Evolutionary conservation across 2,329 filamentous ascomycete species (phyloP).

Genomic region (Penicillium sp.): DNA sequence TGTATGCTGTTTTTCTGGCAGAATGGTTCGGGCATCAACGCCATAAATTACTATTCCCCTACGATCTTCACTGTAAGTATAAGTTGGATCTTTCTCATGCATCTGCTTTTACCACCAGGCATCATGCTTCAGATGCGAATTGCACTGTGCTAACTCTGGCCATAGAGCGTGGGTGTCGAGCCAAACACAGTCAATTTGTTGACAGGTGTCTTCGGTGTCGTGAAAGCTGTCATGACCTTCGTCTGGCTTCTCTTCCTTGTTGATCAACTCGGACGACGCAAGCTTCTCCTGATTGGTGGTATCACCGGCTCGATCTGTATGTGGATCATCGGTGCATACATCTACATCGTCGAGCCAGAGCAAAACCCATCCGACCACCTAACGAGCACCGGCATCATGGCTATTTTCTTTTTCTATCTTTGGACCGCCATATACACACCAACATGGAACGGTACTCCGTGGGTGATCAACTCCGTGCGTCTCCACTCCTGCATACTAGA

Average conservation of each 20-base stretch:
- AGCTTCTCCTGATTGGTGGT: conserved; percentile 60
- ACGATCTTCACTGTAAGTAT: conserved; percentile 52
- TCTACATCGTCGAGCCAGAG: conserved; percentile 31
- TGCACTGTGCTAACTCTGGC: no score
- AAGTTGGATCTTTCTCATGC: background rate
- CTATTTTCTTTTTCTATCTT: conserved; percentile 62
- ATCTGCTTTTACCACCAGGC: no score
- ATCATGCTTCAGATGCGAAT: no score
- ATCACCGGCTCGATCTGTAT: conserved; percentile 48
- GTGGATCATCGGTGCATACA: conserved; percentile 33
- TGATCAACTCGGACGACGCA: conserved; percentile 57
- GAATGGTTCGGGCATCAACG: conserved; percentile 70
- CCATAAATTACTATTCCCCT: conserved; percentile 71
- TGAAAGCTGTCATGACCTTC: conserved; percentile 63
- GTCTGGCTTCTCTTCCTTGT: conserved; percentile 64
- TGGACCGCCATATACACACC: conserved; percentile 69
- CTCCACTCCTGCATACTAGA: background rate
- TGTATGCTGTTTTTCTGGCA: conserved; percentile 73
- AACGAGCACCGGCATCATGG: conserved; percentile 36
- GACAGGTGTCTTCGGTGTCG: conserved; percentile 70
- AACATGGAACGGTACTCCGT: conserved; percentile 67
- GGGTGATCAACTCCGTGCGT: conserved; percentile 60
- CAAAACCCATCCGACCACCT: conserved; percentile 11
- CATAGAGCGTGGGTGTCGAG: conserved; percentile 53
- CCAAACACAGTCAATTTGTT: conserved; percentile 55